Evolutionary conservation across 2,329 filamentous ascomycete genomes (phyloP).

Genomic region (Tothia fuscella): DNA sequence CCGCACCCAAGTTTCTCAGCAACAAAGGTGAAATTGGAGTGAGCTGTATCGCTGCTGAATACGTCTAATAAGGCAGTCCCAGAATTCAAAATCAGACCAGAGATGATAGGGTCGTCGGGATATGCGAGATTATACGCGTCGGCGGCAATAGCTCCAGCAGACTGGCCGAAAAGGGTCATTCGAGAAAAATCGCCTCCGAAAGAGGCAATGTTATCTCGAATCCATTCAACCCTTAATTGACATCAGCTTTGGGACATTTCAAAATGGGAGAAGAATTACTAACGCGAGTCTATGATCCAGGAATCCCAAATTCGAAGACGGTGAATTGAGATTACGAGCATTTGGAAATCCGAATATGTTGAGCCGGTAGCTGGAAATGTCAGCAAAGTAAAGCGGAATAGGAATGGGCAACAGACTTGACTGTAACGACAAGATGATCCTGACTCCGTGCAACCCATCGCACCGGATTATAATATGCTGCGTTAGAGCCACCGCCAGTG

Average conservation of each 20-base stretch:
- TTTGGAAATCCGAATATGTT: slow-evolving; percentile 32
- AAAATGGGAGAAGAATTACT: background rate
- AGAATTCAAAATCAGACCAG: slow-evolving; percentile 21
- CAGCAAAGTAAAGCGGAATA: background rate
- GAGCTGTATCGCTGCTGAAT: slow-evolving; percentile 14
- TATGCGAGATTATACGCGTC: slow-evolving; percentile 23
- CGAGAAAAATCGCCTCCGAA: slow-evolving; percentile 29
- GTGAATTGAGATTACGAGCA: slow-evolving; percentile 23
- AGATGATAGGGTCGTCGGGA: slow-evolving; percentile 15
- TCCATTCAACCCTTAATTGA: slow-evolving; percentile 33
- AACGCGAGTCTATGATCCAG: slow-evolving; percentile 27
- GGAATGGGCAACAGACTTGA: slow-evolving; percentile 16
- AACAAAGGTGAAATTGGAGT: slow-evolving; percentile 28
- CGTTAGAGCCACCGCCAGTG: slow-evolving; percentile 30
- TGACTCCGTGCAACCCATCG: slow-evolving; percentile 31
- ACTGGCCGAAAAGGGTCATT: slow-evolving; percentile 39
- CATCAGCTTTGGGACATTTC: background rate
- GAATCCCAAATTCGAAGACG: slow-evolving; percentile 25
- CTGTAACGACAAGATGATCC: slow-evolving; percentile 30
- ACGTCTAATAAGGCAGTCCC: slow-evolving; percentile 20
- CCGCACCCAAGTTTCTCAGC: slow-evolving; percentile 25
- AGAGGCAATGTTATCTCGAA: slow-evolving; percentile 31
- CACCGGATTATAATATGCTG: slow-evolving; percentile 35
- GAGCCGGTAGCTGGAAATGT: slow-evolving; percentile 26
- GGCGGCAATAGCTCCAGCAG: slow-evolving; percentile 29